Evolutionary conservation across 2,329 filamentous ascomycete species (phyloP), one percentile per base, ranked within the genome.

Genomic region (Colletotrichum brevisporum): DNA sequence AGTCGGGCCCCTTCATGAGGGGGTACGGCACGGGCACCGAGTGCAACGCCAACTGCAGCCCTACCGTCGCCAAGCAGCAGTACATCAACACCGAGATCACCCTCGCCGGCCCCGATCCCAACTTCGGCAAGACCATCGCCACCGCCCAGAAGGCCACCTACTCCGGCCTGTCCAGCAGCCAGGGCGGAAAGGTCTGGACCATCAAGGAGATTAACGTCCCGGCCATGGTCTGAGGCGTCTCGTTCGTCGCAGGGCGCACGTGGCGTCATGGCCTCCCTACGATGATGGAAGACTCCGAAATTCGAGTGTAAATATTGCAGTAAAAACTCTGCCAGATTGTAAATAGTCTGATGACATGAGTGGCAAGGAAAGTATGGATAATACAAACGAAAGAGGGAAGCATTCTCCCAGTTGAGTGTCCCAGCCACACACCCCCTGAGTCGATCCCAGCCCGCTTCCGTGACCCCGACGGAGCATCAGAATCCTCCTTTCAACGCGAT

Each of bases 1-100:
- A 76, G 47, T 78, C 78, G 2, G 80, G 80, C 0, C 78, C 78
- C 1, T 72, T 71, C 12, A 83, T 82, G 80, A 80, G 74, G 8
- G 80, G 77, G 3, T 78, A 76, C 54, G 78, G 80, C 45, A 83
- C 80, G 1, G 80, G 80, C 15, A 83, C 80, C 3, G 79, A 83
- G 70, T 83, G 81, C 50, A 71, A 82, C 65, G 62, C 73, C 15
- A 71, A 67, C 50, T 83, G 81, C 74, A 78, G 75, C 1, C 78
- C 77, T 16, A 83, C 81, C 13, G 70, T 81, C 36, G 75, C 77
- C 5, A 70, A 75, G 4, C 81, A 83, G 74, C 36, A 62, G 59
- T 62, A 62, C 39, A 54, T 80, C 2, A 78, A 81, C 31, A 48
- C 59, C 36, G 39, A 48, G 13, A 62, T 54, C 26, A 47, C 59